Evolutionary conservation across 1,284 basidiomycete species (phyloP).

Genomic region (Chalciporus sp.): DNA sequence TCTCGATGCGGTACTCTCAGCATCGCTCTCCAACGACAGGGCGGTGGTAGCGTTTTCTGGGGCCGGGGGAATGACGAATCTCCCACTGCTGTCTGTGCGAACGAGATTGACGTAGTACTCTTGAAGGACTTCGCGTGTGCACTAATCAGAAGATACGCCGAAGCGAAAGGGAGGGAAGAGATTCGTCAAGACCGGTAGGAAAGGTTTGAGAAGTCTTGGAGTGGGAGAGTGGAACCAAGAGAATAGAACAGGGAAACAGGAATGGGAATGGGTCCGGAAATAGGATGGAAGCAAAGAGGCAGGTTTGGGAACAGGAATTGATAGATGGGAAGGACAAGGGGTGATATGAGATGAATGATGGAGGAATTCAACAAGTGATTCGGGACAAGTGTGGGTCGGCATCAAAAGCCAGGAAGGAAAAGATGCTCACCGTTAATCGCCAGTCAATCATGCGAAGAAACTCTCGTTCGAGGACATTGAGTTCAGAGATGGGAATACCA

Average conservation of each 20-base stretch:
- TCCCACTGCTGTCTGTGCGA: constrained; percentile 67
- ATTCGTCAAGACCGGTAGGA: constrained; percentile 26
- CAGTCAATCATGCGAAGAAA: constrained; percentile 90
- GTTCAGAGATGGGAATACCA: constrained; percentile 85
- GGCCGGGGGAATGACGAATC: constrained; percentile 49
- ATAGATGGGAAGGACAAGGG: constrained; percentile 12
- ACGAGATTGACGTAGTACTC: constrained; percentile 86
- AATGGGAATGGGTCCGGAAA: neutral
- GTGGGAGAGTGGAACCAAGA: constrained; percentile 1
- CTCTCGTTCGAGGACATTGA: constrained; percentile 91
- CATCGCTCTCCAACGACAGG: constrained; percentile 52
- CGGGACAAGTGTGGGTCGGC: constrained; percentile 1
- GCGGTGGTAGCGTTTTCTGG: constrained; percentile 9
- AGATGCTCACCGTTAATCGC: constrained; percentile 81
- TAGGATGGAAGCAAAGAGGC: neutral
- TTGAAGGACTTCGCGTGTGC: constrained; percentile 77
- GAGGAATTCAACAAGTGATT: too few relatives aligned
- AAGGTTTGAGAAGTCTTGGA: constrained; percentile 19
- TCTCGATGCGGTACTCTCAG: constrained; percentile 59
- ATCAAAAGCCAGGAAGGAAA: constrained; percentile 20
- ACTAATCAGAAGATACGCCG: constrained; percentile 44
- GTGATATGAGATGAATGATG: neutral
- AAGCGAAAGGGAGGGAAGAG: constrained; percentile 22
- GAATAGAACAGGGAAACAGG: neutral
- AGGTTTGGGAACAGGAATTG: neutral